Percentiles rank a stretch among this genome's conserved stretches.
phyloP scores from a whole-genome alignment of 2,329 filamentous ascomycete species.

The Ophiostoma perfectum region DNA sequence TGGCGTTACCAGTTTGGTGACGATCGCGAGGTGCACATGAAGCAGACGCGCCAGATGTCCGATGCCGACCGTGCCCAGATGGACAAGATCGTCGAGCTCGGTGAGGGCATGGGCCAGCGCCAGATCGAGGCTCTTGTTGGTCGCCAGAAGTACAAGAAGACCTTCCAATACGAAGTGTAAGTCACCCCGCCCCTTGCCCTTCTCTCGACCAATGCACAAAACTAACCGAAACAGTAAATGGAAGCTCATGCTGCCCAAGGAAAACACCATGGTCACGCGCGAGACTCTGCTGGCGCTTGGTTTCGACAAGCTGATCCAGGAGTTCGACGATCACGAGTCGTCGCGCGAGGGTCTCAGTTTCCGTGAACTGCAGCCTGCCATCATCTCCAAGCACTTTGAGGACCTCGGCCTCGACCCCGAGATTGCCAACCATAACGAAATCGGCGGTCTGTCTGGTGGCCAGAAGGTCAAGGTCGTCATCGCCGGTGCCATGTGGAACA shows the following conservation, averaged over 20 bases:
- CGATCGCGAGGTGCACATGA: slow-evolving; percentile 93
- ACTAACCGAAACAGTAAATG: slow-evolving; percentile 63
- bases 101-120: slow-evolving; percentile 70
- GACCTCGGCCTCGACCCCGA: slow-evolving; percentile 94
- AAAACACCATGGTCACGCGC: slow-evolving; percentile 87
- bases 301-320: slow-evolving; percentile 89
- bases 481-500: slow-evolving; percentile 96
- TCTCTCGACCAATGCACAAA: background rate
- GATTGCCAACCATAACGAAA: slow-evolving; percentile 98
- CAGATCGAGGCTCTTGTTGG: slow-evolving; percentile 87
- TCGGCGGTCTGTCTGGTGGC: slow-evolving; percentile 88
- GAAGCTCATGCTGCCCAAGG: slow-evolving; percentile 79
- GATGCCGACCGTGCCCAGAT: slow-evolving; percentile 82
- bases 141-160: slow-evolving; percentile 98
- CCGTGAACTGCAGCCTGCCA: slow-evolving; percentile 83
- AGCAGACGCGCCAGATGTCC: slow-evolving; percentile 89
- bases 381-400: slow-evolving; percentile 97
- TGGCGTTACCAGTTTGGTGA: slow-evolving; percentile 98
- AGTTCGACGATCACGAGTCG: slow-evolving; percentile 97
- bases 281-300: slow-evolving; percentile 83
- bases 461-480: slow-evolving; percentile 99
- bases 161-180: slow-evolving; percentile 87
- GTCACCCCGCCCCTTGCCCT: background rate
- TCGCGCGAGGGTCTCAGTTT: slow-evolving; percentile 98
- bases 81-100: slow-evolving; percentile 80